phyloP scores from a whole-genome alignment of 1,284 basidiomycete genomes.

The Leccinum subspadiceum region DNA sequence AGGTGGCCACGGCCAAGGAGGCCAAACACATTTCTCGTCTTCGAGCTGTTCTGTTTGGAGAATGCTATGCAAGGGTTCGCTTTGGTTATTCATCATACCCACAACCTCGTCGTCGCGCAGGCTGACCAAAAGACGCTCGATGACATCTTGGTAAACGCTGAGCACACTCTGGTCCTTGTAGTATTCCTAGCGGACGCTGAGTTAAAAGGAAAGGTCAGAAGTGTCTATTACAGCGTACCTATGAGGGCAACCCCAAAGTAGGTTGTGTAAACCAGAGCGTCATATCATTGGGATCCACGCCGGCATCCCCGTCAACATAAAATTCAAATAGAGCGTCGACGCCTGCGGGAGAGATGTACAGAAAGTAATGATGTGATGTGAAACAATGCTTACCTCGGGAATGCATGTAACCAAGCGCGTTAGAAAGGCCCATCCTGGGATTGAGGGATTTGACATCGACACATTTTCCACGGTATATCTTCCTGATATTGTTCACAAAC shows the following conservation, averaged over 20 bases:
- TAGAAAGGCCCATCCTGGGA: conserved; percentile 59
- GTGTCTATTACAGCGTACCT: conserved; percentile 44
- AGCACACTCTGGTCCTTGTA: conserved; percentile 78
- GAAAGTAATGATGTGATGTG: not conserved
- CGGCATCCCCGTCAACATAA: conserved; percentile 85
- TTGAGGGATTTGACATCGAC: conserved; percentile 38
- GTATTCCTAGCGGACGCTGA: conserved; percentile 64
- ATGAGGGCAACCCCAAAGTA: conserved; percentile 83
- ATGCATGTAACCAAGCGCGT: conserved; percentile 84
- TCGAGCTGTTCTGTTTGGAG: conserved; percentile 39
- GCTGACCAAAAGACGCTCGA: conserved; percentile 65
- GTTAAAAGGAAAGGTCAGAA: conserved; percentile 3
- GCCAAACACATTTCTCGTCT: conserved; percentile 62
- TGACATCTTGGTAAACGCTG: conserved; percentile 68
- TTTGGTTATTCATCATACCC: conserved; percentile 4
- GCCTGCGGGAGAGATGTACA: conserved; percentile 42
- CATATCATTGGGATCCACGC: conserved; percentile 86
- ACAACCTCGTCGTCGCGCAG: conserved; percentile 50
- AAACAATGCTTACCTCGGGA: conserved; percentile 58
- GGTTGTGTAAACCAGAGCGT: conserved; percentile 86
- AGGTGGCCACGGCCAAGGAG: conserved; percentile 87
- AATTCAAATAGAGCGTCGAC: conserved; percentile 79
- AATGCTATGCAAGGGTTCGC: conserved; percentile 19
- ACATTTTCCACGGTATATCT: conserved; percentile 54
- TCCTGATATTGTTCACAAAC: conserved; percentile 55